These are phyloP conservation scores for Hawksworthiomyces lignivorus DNA, from an alignment of 2,329 filamentous ascomycete genomes.

Conservation along the genomic window DNA sequence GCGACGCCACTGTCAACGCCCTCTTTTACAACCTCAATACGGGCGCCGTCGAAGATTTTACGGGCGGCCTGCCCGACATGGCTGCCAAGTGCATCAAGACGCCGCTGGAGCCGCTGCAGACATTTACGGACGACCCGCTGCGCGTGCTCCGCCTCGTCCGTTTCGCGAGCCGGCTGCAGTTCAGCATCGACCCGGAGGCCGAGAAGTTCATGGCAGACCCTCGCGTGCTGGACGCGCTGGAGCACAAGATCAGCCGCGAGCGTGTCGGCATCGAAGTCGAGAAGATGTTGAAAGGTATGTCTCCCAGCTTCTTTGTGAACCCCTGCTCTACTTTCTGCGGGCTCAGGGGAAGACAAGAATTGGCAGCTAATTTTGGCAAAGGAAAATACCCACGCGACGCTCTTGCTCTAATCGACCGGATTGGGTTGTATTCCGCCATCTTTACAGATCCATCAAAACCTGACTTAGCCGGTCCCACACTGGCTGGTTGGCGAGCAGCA, in stretches of 20 bases:
- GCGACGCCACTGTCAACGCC: constrained; percentile 91
- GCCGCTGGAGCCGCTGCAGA: constrained; percentile 79
- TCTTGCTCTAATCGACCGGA: constrained; percentile 56
- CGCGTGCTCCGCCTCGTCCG: constrained; percentile 79
- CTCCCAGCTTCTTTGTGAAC: not conserved
- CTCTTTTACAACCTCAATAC: constrained; percentile 92
- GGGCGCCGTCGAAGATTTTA: constrained; percentile 75
- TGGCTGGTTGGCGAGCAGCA: constrained; percentile 50
- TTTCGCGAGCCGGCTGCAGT: constrained; percentile 79
- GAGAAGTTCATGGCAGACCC: constrained; percentile 66
- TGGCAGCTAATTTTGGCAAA: constrained; percentile 14
- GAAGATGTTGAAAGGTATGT: constrained; percentile 73
- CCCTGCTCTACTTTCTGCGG: not conserved
- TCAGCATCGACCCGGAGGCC: constrained; percentile 64
- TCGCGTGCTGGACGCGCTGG: constrained; percentile 74
- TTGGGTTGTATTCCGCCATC: constrained; percentile 63
- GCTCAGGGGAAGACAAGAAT: too few relatives aligned
- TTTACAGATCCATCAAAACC: constrained; percentile 60
- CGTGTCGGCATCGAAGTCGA: constrained; percentile 79
- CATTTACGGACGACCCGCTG: constrained; percentile 89
- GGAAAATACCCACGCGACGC: constrained; percentile 54
- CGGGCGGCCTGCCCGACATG: constrained; percentile 71
- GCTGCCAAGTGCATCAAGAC: constrained; percentile 66
- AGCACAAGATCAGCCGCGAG: constrained; percentile 84
- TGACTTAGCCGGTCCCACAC: constrained; percentile 47